Base-by-base conservation (phyloP, 345 rosid genomes). In the Corchorus capsularis region DNA sequence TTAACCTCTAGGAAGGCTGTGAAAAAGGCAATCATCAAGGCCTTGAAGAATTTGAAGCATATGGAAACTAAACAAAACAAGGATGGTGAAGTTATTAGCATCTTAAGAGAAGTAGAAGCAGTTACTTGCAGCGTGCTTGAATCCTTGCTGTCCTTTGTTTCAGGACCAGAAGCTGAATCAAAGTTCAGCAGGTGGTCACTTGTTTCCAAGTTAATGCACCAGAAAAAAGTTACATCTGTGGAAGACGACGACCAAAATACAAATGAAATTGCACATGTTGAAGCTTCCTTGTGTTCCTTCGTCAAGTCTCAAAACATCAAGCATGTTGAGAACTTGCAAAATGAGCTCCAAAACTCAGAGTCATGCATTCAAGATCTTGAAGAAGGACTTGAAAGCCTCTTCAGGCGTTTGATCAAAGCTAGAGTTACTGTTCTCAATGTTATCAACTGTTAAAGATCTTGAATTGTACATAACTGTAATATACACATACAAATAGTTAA, bases 11-110 rank as follows among this genome's bases (percentile, higher is more conserved):
- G 91, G 83, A 88, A 79, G 71, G 41, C 70, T 6, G 73, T 79
- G 45, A 87, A 83, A 76, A 88, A 78, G 75, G 78, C 86, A 71
- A 73, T 87, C 73, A 77, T 73, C 8, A 86, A 83, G 77, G 81
- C 80, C 60, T 19, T 80, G 60, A 82, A 64, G 75, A 73, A 8
- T 54, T 75, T 83, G 69, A 76, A 83, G 71, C 69, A 27, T 19
- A 8, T 71, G 63, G 54, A 77, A 61, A 27, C 1, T 1, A 27
- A 78, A 68, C 63, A 82, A 74, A 47, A 11, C 15, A 72, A 52
- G n/a, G 67, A 39, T 9, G 56, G 67, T 9, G 77, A 80, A 55
- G 68, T 80, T 6, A 45, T n/a, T 16, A 41, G 14, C 32, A 41
- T 66, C 19, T 80, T 87, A 49, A 75, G 77, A 57, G 87, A 81